These are phyloP conservation scores for Penicillium sp. DNA, from an alignment of 2,329 filamentous ascomycete genomes.

Conservation along the genomic window DNA sequence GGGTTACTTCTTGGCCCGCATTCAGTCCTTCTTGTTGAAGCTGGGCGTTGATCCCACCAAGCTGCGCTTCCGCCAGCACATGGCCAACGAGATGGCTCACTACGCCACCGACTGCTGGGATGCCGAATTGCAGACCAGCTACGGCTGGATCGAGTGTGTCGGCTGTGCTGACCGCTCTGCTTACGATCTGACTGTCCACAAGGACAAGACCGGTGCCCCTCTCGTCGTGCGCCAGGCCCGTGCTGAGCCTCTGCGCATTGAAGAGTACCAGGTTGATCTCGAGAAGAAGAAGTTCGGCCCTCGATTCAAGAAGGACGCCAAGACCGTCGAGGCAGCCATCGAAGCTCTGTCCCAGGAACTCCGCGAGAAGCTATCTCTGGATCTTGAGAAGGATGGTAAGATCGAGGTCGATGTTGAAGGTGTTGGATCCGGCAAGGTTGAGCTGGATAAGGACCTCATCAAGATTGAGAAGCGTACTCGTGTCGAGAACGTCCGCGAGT, in stretches of 20 bases:
- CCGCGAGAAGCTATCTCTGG: constrained; percentile 72
- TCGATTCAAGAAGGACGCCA: constrained; percentile 90
- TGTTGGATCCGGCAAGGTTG: constrained; percentile 66
- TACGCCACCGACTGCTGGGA: constrained; percentile 99
- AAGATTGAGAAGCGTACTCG: constrained; percentile 79
- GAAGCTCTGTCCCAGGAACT: constrained; percentile 72
- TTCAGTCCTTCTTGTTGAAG: constrained; percentile 82
- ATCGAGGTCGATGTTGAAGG: constrained; percentile 70
- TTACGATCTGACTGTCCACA: constrained; percentile 88
- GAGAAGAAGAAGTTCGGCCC: constrained; percentile 97
- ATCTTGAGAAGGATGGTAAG: constrained; percentile 69
- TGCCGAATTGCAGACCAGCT: constrained; percentile 83
- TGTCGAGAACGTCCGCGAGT: constrained; percentile 80
- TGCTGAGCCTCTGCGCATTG: constrained; percentile 70
- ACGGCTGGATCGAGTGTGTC: constrained; percentile 97
- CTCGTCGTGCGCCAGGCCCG: constrained; percentile 80
- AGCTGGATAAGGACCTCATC: constrained; percentile 74
- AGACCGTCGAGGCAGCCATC: constrained; percentile 75
- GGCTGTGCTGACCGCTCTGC: constrained; percentile 94
- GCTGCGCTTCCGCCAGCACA: constrained; percentile 95
- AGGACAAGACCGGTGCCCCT: constrained; percentile 84
- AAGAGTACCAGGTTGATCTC: constrained; percentile 83
- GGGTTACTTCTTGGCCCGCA: constrained; percentile 93
- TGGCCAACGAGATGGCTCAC: constrained; percentile 86
- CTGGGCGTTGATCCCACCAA: constrained; percentile 84